Evolutionary conservation across 352 stramenopile genomes (phyloP).

Genomic region (Aphanomyces cochlioides): DNA sequence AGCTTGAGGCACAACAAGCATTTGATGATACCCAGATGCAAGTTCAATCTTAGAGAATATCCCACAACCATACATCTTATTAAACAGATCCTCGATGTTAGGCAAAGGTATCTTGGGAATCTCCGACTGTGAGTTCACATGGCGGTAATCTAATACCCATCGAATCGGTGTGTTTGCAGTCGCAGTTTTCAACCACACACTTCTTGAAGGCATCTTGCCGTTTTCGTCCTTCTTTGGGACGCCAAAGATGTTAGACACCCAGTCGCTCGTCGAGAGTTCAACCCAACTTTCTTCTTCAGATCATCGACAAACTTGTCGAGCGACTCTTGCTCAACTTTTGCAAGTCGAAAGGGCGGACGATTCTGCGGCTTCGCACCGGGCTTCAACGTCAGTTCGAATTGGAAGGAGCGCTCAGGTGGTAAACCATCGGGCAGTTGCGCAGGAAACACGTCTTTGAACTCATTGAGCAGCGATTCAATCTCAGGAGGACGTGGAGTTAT

Average conservation of each 20-base stretch:
- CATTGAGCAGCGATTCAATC: background rate
- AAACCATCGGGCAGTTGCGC: conserved; percentile 15
- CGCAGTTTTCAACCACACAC: conserved; percentile 28
- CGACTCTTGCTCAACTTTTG: conserved; percentile 24
- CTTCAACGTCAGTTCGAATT: conserved; percentile 27
- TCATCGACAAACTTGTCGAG: conserved; percentile 29
- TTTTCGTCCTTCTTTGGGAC: conserved; percentile 35
- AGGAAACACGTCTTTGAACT: conserved; percentile 23
- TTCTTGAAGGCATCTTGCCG: conserved; percentile 20
- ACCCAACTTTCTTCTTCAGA: conserved; percentile 31
- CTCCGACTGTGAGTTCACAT: conserved; percentile 31
- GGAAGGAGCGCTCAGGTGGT: conserved; percentile 2
- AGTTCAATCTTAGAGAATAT: conserved; percentile 24
- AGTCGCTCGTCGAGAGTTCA: conserved; percentile 30
- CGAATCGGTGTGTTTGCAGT: conserved; percentile 21
- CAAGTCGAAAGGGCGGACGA: conserved; percentile 17
- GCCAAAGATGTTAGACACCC: conserved; percentile 35
- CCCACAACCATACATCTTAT: conserved; percentile 26
- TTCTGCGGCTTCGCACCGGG: background rate
- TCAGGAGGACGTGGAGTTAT: background rate
- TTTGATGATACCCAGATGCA: conserved; percentile 29
- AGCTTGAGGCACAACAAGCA: conserved; percentile 12
- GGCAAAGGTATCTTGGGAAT: conserved; percentile 34
- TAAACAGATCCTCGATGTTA: conserved; percentile 34
- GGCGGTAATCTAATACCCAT: conserved; percentile 30